These are phyloP conservation scores for Dictyostelium firmibasis DNA, from an alignment of 78 protist genomes.

Conservation along the genomic window DNA sequence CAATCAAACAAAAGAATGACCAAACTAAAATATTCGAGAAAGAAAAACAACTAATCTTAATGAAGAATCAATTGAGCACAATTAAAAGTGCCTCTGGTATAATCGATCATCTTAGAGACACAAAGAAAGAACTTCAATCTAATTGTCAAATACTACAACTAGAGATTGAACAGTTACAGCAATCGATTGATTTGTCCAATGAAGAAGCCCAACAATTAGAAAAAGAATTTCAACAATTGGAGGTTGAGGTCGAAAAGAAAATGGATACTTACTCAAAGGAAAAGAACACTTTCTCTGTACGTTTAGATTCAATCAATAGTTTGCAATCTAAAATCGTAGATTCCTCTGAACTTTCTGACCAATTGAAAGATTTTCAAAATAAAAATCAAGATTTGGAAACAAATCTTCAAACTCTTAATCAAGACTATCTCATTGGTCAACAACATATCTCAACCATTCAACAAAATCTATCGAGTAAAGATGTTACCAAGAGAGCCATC, in stretches of 20 bases:
- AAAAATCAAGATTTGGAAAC: background rate
- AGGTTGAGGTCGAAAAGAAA: background rate
- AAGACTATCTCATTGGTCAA: background rate
- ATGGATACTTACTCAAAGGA: slow-evolving; percentile 13
- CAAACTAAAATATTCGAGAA: background rate
- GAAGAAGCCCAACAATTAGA: background rate
- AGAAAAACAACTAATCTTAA: background rate
- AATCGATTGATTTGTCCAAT: background rate
- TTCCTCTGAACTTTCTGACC: background rate
- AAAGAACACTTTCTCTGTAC: slow-evolving; percentile 6
- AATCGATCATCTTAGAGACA: background rate
- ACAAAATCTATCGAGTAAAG: slow-evolving; percentile 2
- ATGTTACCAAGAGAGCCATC: slow-evolving; percentile 22
- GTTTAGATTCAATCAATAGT: background rate
- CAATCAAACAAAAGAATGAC: background rate
- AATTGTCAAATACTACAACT: background rate
- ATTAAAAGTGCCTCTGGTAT: background rate
- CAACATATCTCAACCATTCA: background rate
- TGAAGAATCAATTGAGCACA: background rate
- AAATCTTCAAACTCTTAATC: background rate
- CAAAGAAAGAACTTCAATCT: background rate
- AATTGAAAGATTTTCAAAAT: background rate
- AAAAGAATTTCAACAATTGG: background rate
- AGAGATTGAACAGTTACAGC: background rate
- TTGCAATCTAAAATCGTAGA: background rate